These are phyloP conservation scores for Conticribra weissflogii DNA, from an alignment of 108 stramenopile genomes.

Conservation along the genomic window DNA sequence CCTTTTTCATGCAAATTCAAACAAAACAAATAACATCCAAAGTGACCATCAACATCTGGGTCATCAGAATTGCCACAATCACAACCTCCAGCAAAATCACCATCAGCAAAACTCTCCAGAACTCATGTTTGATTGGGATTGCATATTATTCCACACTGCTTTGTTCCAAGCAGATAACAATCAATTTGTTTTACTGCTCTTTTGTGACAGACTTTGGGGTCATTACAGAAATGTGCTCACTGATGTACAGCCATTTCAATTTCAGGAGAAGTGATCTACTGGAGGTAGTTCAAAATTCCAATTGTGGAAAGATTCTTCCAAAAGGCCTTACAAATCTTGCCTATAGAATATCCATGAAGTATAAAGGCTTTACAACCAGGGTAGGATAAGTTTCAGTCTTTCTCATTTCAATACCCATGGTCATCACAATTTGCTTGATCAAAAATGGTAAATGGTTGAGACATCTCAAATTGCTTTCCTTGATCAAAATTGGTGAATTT, in stretches of 20 bases:
- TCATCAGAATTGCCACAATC: slow-evolving; percentile 13
- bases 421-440: slow-evolving; percentile 41
- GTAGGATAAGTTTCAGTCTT: neutral
- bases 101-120: slow-evolving; percentile 56
- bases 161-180: slow-evolving; percentile 51
- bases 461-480: slow-evolving; percentile 42
- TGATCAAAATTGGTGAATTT: slow-evolving; percentile 32
- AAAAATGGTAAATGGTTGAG: slow-evolving; percentile 52
- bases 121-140: slow-evolving; percentile 22
- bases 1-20: no score
- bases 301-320: slow-evolving; percentile 45
- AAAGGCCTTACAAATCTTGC: neutral
- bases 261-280: slow-evolving; percentile 46
- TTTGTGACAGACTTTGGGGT: no score
- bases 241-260: no score
- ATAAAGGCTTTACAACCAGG: slow-evolving; percentile 8
- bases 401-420: slow-evolving; percentile 5
- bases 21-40: no score
- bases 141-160: slow-evolving; percentile 49
- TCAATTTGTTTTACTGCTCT: slow-evolving; percentile 56
- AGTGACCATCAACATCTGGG: no score
- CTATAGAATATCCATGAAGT: neutral
- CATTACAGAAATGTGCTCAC: no score
- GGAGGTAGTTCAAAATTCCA: slow-evolving; percentile 46
- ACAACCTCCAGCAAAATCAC: slow-evolving; percentile 56